phyloP scores from a whole-genome alignment of 2,329 filamentous ascomycete species.

The Colletotrichum cuscutae region DNA sequence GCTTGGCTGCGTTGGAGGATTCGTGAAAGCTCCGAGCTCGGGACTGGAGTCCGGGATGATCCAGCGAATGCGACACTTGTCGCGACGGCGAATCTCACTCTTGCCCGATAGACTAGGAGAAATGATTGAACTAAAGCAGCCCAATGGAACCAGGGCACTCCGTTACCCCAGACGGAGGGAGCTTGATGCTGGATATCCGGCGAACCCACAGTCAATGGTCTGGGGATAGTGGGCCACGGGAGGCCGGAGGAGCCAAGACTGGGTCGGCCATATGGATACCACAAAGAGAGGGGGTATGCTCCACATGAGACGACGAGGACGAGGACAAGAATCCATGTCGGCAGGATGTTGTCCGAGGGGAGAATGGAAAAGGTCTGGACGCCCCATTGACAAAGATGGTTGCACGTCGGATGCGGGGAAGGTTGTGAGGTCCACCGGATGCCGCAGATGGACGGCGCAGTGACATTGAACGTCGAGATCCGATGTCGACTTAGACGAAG shows the following conservation, averaged over 20 bases:
- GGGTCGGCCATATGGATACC: not conserved
- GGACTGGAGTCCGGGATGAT: not conserved
- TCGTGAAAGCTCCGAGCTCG: not conserved
- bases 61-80: not conserved
- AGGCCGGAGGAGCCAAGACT: not conserved
- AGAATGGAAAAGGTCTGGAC: not conserved
- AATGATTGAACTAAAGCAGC: not conserved
- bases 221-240: constrained; percentile 14
- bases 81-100: not conserved
- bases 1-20: not conserved
- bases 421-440: constrained; percentile 2
- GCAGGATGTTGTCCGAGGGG: not conserved
- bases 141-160: not conserved
- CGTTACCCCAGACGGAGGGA: constrained; percentile 17
- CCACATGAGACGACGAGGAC: not conserved
- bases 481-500: constrained; percentile 4
- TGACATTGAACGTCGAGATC: not conserved
- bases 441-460: constrained; percentile 5
- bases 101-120: not conserved
- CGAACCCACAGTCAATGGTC: constrained; percentile 9
- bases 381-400: not conserved
- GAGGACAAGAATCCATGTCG: not conserved
- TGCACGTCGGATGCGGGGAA: constrained; percentile 12
- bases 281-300: not conserved
- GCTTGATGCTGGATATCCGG: not conserved